These are phyloP conservation scores for Arachis stenosperma DNA, from an alignment of 306 rosid genomes.

Conservation along the genomic window DNA sequence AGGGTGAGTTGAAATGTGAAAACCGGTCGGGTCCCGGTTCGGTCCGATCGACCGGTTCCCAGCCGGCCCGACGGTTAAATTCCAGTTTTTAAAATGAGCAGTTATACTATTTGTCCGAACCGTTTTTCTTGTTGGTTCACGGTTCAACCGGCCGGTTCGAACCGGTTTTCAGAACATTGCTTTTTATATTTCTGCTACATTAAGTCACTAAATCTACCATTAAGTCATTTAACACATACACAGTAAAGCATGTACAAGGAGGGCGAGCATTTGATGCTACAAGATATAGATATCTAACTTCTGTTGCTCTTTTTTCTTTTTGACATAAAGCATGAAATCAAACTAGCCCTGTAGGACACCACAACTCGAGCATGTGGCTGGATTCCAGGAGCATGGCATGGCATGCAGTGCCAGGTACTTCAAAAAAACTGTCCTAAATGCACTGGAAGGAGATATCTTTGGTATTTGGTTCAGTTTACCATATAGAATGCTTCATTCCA, in stretches of 20 bases:
- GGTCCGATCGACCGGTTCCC: too few species aligned
- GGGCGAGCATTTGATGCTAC: constrained; percentile 26
- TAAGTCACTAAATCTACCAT: not conserved
- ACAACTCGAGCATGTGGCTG: constrained; percentile 10
- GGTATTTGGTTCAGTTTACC: constrained; percentile 50
- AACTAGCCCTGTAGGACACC: constrained; percentile 40
- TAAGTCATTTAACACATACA: constrained; percentile 33
- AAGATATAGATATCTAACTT: constrained; percentile 35
- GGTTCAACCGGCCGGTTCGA: too few species aligned
- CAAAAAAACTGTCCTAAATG: constrained; percentile 49
- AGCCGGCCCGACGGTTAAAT: too few species aligned
- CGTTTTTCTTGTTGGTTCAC: too few species aligned
- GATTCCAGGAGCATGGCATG: constrained; percentile 28
- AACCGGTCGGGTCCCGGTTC: too few species aligned
- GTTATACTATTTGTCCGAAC: too few species aligned
- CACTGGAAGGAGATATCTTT: constrained; percentile 43
- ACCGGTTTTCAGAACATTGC: too few species aligned
- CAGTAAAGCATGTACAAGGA: constrained; percentile 13
- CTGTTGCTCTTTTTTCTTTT: constrained; percentile 3
- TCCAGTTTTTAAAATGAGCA: too few species aligned
- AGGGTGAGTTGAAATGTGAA: too few species aligned
- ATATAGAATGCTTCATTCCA: constrained; percentile 81
- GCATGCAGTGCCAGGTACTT: constrained; percentile 50
- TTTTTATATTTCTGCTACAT: too few species aligned
- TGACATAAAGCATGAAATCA: constrained; percentile 41